These are phyloP conservation scores for Globisporangium sylvaticum DNA, from an alignment of 352 stramenopile genomes.

Conservation along the genomic window DNA sequence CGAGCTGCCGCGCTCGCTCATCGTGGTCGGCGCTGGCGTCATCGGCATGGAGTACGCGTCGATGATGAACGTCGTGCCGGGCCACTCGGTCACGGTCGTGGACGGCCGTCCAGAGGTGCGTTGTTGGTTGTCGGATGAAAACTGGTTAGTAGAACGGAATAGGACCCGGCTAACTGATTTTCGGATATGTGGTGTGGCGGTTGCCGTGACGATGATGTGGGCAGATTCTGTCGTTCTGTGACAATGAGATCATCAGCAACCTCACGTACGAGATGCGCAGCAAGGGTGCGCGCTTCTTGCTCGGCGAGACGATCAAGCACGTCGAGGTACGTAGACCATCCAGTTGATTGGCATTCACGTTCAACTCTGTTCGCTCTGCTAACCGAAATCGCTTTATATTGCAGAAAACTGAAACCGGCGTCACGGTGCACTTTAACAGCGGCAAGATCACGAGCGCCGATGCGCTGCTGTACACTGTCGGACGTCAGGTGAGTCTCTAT, in stretches of 20 bases:
- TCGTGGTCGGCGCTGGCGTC: constrained; percentile 81
- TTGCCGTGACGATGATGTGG: background rate
- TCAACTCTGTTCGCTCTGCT: background rate
- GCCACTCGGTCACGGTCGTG: constrained; percentile 84
- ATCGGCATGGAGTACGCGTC: constrained; percentile 91
- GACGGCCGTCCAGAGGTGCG: constrained; percentile 54
- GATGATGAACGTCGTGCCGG: constrained; percentile 88
- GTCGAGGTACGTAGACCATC: constrained; percentile 61
- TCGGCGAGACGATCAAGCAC: constrained; percentile 74
- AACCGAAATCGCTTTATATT: background rate
- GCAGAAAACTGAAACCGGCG: constrained; percentile 45
- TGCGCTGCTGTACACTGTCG: constrained; percentile 76
- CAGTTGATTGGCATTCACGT: no score
- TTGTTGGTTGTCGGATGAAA: background rate
- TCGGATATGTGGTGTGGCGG: background rate
- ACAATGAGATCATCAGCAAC: constrained; percentile 83
- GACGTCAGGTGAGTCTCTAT: constrained; percentile 39
- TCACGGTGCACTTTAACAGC: constrained; percentile 72
- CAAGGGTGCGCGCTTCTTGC: constrained; percentile 82
- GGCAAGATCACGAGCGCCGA: constrained; percentile 72
- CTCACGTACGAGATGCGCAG: constrained; percentile 89
- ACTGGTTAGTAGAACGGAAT: background rate
- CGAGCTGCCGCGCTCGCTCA: constrained; percentile 66
- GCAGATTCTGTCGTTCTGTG: constrained; percentile 76
- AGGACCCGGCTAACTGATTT: background rate